These are phyloP conservation scores for Fragosphaeria purpurea DNA, from an alignment of 2,329 filamentous ascomycete genomes.

Conservation along the genomic window DNA sequence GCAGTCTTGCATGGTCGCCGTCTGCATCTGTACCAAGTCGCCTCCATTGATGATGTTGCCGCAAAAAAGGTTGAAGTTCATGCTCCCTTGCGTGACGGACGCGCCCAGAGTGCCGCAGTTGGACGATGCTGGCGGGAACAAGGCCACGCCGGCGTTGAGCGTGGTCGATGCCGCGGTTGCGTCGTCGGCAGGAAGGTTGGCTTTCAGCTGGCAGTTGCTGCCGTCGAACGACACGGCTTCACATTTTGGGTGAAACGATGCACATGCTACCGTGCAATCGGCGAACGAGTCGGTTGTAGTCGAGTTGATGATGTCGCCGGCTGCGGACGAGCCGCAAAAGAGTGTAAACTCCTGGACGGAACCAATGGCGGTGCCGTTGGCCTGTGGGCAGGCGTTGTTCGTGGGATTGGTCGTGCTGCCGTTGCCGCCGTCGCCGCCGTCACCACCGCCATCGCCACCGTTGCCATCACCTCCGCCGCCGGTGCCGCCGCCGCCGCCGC, in stretches of 20 bases:
- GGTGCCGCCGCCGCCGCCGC: neutral
- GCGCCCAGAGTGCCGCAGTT: slow-evolving; percentile 17
- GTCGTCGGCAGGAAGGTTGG: slow-evolving; percentile 11
- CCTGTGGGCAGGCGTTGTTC: neutral
- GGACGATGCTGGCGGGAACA: slow-evolving; percentile 17
- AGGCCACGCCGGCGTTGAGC: slow-evolving; percentile 18
- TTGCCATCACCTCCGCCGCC: neutral
- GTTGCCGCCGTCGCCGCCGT: neutral
- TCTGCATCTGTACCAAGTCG: slow-evolving; percentile 20
- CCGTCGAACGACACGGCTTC: slow-evolving; percentile 18
- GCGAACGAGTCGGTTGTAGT: slow-evolving; percentile 14
- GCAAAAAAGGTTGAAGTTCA: slow-evolving; percentile 17
- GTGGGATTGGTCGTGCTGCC: neutral
- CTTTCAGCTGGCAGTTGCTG: slow-evolving; percentile 18
- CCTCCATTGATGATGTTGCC: slow-evolving; percentile 18
- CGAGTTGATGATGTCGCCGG: slow-evolving; percentile 14
- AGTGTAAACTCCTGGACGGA: slow-evolving; percentile 18
- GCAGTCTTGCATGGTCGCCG: slow-evolving; percentile 20
- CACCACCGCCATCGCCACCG: neutral
- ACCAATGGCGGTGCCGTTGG: slow-evolving; percentile 12
- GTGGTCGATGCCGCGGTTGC: slow-evolving; percentile 10
- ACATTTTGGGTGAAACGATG: slow-evolving; percentile 22
- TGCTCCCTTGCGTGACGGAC: slow-evolving; percentile 8
- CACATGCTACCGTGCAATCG: slow-evolving; percentile 20
- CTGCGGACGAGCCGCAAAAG: slow-evolving; percentile 17